phyloP scores from a whole-genome alignment of 345 rosid species.

The Litchi chinensis region DNA sequence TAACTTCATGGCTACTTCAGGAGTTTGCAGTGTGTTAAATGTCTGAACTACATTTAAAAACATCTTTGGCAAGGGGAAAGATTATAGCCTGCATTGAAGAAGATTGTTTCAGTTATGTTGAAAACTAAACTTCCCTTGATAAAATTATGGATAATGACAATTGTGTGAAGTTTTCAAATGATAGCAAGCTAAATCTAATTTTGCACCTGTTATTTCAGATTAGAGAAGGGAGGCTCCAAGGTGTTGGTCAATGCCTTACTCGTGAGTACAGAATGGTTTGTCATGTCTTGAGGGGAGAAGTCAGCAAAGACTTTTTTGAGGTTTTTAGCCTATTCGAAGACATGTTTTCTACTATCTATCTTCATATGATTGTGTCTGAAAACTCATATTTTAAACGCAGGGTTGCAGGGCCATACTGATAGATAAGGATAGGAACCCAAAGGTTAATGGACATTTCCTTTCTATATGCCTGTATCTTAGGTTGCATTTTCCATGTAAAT shows the following conservation, averaged over 20 bases:
- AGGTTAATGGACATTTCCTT: conserved; percentile 44
- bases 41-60: too few relatives aligned
- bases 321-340: conserved; percentile 35
- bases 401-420: conserved; percentile 91
- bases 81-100: background rate
- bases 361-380: background rate
- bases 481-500: background rate
- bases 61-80: background rate
- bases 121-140: background rate
- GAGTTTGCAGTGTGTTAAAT: too few relatives aligned
- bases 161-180: background rate
- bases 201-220: conserved; percentile 51
- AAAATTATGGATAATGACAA: background rate
- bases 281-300: conserved; percentile 72
- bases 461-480: background rate
- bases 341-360: background rate
- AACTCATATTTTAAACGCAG: conserved; percentile 39
- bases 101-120: background rate
- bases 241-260: conserved; percentile 76
- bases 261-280: conserved; percentile 90
- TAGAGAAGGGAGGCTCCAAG: conserved; percentile 87
- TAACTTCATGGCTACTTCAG: too few relatives aligned
- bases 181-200: conserved; percentile 15
- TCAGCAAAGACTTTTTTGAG: conserved; percentile 90
- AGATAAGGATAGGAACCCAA: conserved; percentile 85